Evolutionary conservation across 2,329 filamentous ascomycete genomes (phyloP), one percentile per base, ranked within the genome.

Genomic region (Colletotrichum abscissum): DNA sequence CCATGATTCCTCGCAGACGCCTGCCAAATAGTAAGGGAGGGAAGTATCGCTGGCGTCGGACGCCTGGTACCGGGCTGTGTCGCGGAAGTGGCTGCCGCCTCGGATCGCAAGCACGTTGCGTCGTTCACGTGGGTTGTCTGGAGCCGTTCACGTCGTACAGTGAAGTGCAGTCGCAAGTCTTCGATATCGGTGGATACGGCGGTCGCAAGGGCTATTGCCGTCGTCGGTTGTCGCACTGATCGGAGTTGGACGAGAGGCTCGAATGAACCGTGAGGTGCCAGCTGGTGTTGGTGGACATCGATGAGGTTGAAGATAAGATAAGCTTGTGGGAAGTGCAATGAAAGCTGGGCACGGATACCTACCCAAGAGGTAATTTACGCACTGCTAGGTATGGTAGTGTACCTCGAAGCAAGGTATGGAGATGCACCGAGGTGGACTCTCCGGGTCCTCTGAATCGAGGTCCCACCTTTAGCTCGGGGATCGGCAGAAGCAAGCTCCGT

Each of bases 1-100:
- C 88, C 89, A 91, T 91, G 77, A 7, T 16, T 42, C 16, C 75
- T 72, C 54, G 26, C 38, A 26, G 30, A 33, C 30, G 35, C 16
- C 42, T 49, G 42, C 42, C 42, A 11, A 49, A n/a, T 49, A 49
- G 42, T n/a, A n/a, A 49, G 11, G 28, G 56, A 24, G 16, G 8
- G 24, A 55, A 55, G 9, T 26, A 16, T 11, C n/a, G 52, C 26
- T n/a, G 12, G 14, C 22, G 22, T 38, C 14, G n/a, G 35, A n/a
- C 38, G 14, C 19, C 8, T 22, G 7, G 33, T 54, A n/a, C n/a
- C 19, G 60, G 12, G 42, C 4, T 30, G 49, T 4, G 16, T 35
- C 16, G 42, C 12, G 46, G 28, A 54, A 16, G 28, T 35, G 28
- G 46, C 30, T 54, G 33, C 6, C 42, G 22, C 22, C n/a, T 33